phyloP scores from a whole-genome alignment of 2,329 filamentous ascomycete genomes.

The Penicillium janthinellum region DNA sequence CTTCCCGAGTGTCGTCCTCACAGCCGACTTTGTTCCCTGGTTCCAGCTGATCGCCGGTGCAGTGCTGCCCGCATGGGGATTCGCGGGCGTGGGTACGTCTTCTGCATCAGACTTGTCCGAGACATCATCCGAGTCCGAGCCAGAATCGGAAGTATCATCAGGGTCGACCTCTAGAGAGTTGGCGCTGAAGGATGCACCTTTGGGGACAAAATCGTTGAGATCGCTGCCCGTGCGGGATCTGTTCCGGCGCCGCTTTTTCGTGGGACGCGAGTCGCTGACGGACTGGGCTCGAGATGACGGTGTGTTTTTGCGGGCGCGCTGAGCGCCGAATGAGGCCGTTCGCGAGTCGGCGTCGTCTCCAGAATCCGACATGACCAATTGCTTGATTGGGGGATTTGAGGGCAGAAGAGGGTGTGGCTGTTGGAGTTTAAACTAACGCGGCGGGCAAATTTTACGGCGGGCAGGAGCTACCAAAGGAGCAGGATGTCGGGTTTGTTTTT shows the following conservation, averaged over 20 bases:
- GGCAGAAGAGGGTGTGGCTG: background rate
- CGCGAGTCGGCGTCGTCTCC: slow-evolving; percentile 49
- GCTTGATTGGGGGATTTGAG: background rate
- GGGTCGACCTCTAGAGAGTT: slow-evolving; percentile 37
- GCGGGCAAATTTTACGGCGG: slow-evolving; percentile 30
- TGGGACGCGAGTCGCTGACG: slow-evolving; percentile 25
- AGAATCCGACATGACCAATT: slow-evolving; percentile 28
- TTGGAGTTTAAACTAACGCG: slow-evolving; percentile 1
- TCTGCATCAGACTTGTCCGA: slow-evolving; percentile 19
- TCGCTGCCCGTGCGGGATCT: slow-evolving; percentile 27
- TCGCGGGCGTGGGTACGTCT: slow-evolving; percentile 11
- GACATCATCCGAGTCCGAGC: slow-evolving; percentile 25
- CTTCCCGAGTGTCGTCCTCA: slow-evolving; percentile 47
- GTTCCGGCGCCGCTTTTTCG: slow-evolving; percentile 33
- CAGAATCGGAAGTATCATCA: slow-evolving; percentile 36
- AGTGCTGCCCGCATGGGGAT: slow-evolving; percentile 28
- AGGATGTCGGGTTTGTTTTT: background rate
- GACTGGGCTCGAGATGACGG: slow-evolving; percentile 29
- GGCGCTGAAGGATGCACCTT: slow-evolving; percentile 38
- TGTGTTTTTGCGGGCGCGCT: slow-evolving; percentile 33
- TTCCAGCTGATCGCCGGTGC: slow-evolving; percentile 48
- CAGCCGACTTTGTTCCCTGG: slow-evolving; percentile 42
- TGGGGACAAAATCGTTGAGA: slow-evolving; percentile 41
- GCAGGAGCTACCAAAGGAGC: slow-evolving; percentile 14
- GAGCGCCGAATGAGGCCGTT: slow-evolving; percentile 47